Base-by-base conservation (phyloP, 2,329 filamentous ascomycete genomes). In the Gyromitra esculenta region DNA sequence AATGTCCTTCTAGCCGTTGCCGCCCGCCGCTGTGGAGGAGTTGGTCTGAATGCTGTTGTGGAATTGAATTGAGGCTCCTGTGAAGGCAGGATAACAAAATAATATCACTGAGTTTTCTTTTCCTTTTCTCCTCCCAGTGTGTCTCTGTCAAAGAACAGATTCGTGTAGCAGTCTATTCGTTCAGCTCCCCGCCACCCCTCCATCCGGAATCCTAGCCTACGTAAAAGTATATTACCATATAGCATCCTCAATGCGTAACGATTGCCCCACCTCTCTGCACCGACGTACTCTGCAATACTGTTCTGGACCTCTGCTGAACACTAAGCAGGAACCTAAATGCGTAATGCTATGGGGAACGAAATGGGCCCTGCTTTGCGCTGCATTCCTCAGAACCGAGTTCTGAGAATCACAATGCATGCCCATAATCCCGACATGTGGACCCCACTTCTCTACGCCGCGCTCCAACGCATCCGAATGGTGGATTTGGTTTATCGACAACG, bases 281-380 rank as follows among this genome's bases (percentile, higher is more conserved):
- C 62, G 43, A 48, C 35, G 21, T 15, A 56, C 41, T 56, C 35
- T 5, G 39, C 45, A n/a, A 5, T 18, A 41, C 8, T 48, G 66
- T 70, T 71, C 67, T 71, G 56, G 67, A 54, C 67, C 67, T 63
- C 7, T 0, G 5, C 11, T 9, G 31, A 71, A 71, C 18, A 63
- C 57, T 71, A 71, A 71, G 68, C 68, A 56, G 57, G 57, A 18
- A 52, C 45, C 41, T n/a, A 18, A 15, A n/a, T 15, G 9, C 56
- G 18, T 25, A 56, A 5, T 56, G 57, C 13, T 45, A 45, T 9
- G 41, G 9, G 7, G 2, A 9, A 9, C 5, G 25, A 59, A 52
- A 25, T 43, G 62, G 62, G 50, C 31, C n/a, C 15, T 45, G 31
- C 62, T 37, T 35, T 18, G 15, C 45, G 35, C 60, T 8, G 25